Conservation (phyloP, 345 rosid species). For the Litchi chinensis region DNA sequence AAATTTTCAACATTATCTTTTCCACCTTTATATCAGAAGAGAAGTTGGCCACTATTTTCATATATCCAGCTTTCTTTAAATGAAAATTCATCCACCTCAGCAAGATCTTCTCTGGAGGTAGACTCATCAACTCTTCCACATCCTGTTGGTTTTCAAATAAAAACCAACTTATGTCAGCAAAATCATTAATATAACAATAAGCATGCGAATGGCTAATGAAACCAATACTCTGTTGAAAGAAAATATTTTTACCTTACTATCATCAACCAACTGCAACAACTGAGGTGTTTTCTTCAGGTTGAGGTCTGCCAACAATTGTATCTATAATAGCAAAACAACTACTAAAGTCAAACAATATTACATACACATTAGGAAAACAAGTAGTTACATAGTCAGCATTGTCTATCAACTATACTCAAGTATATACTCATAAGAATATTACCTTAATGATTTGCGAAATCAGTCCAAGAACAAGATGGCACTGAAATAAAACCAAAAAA, state of each 20-base stretch:
- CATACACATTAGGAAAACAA: neutral
- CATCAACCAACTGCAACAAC: conserved; percentile 85
- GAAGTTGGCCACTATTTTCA: conserved; percentile 81
- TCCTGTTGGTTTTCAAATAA: conserved; percentile 53
- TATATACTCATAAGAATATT: conserved; percentile 20
- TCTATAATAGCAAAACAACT: conserved; percentile 44
- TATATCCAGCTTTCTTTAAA: conserved; percentile 74
- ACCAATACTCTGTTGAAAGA: conserved; percentile 2
- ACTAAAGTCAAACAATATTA: conserved; percentile 22
- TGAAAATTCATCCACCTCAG: conserved; percentile 99
- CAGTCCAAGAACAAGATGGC: conserved; percentile 96
- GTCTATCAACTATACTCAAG: neutral
- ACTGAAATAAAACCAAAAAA: conserved; percentile 53
- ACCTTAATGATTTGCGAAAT: conserved; percentile 98
- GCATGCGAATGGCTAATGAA: neutral
- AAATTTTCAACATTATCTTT: neutral
- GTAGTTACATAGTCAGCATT: neutral
- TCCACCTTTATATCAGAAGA: conserved; percentile 94
- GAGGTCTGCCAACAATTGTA: conserved; percentile 96
- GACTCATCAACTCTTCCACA: conserved; percentile 96
- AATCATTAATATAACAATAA: neutral
- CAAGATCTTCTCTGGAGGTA: conserved; percentile 96
- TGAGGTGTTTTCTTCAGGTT: conserved; percentile 98
- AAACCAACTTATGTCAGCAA: conserved; percentile 12
- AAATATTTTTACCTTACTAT: conserved; percentile 60